These are phyloP conservation scores for Parietaria judaica DNA, from an alignment of 306 rosid genomes.

Conservation along the genomic window DNA sequence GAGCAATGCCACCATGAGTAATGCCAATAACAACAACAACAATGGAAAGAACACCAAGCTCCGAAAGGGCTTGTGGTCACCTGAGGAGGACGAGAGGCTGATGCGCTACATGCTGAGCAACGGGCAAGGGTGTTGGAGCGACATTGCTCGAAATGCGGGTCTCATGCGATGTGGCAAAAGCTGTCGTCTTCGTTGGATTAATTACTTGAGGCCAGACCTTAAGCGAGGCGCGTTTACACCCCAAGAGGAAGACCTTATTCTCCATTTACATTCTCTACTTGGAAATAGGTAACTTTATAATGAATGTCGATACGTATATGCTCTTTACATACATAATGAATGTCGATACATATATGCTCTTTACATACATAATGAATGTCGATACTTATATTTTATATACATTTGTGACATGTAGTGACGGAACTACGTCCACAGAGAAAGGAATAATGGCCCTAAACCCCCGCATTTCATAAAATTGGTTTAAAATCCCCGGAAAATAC, in stretches of 20 bases:
- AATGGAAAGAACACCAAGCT: slow-evolving; percentile 28
- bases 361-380: too few species aligned
- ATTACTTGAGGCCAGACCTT: slow-evolving; percentile 89
- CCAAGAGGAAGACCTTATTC: slow-evolving; percentile 68
- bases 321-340: too few species aligned
- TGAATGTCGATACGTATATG: too few species aligned
- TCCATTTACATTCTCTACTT: slow-evolving; percentile 80
- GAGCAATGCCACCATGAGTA: slow-evolving; percentile 12
- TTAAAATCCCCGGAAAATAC: too few species aligned
- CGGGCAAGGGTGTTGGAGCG: slow-evolving; percentile 97
- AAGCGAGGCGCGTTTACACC: slow-evolving; percentile 83
- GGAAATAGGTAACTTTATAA: slow-evolving; percentile 54
- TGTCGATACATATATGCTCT: too few species aligned
- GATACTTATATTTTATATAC: too few species aligned
- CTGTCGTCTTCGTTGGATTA: slow-evolving; percentile 98
- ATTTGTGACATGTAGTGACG: too few species aligned
- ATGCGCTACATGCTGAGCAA: slow-evolving; percentile 79
- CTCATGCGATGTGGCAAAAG: slow-evolving; percentile 89
- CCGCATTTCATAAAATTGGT: too few species aligned
- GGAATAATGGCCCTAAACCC: too few species aligned
- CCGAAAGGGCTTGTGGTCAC: slow-evolving; percentile 91
- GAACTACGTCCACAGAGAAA: too few species aligned
- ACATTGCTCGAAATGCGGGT: slow-evolving; percentile 79
- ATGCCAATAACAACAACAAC: background rate
- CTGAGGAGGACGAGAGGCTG: slow-evolving; percentile 89